Base-by-base conservation (phyloP, 2,329 filamentous ascomycete species). In the Claviceps spartinae region DNA sequence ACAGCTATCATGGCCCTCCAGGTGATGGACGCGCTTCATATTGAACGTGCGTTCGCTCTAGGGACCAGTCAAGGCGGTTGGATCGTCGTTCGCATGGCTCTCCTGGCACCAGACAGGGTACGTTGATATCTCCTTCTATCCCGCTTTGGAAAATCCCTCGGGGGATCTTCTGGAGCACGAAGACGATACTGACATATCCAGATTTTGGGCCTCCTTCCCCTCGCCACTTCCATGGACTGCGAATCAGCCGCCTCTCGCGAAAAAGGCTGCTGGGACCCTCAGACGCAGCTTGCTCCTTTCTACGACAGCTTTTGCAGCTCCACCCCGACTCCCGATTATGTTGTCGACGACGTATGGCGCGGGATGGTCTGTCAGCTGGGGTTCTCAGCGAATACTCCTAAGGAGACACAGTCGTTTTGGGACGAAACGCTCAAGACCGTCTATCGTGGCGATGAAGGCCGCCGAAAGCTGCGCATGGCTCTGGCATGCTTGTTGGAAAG, bases 41-140 rank as follows among this genome's bases (percentile, higher is more conserved):
- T 78, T 26, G 49, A 66, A 18, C 72, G 72, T 64, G 74, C 72
- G 0, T 78, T 75, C 55, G 69, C 70, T 1, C 60, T 77, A 8
- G 75, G 75, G 18, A 76, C 73, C 8, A 75, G 71, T 51, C 73
- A 77, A 60, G 75, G 75, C 22, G 75, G 74, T 2, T 78, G 73
- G 73, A 67, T 78, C 22, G 69, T 71, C 2, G 61, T 66, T 3
- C 67, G 74, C 16, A 76, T 78, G 71, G 75, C 74, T 3, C 64
- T 78, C 20, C 57, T 78, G 45, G 73, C 70, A 5, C 74, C 74
- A 5, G 67, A 72, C 42, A 70, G 65, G 64, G 73, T 73, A 65
- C 50, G 63, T 61, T 36, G 36, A 40, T 26, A 18, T 14, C 38
- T 18, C 20, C 26, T 34, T 11, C 18, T 4, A 11, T n/a, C 9